Base-by-base conservation (phyloP, 1,284 basidiomycete species). In the Puccinia horiana region DNA sequence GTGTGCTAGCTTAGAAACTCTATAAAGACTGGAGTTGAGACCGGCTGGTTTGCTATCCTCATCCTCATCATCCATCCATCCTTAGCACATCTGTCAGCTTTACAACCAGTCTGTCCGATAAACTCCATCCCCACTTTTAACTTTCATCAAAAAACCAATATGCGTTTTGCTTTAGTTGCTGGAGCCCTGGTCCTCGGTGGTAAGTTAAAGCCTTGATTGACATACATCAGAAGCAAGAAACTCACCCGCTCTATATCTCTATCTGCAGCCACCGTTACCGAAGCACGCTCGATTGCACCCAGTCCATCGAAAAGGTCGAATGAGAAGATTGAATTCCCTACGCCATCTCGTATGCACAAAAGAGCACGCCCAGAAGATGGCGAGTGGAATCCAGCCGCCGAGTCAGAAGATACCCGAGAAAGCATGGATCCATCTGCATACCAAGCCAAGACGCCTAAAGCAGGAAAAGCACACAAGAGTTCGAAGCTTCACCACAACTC, bases 151-250 rank as follows among this genome's bases (percentile, higher is more conserved):
- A 47, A n/a, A n/a, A n/a, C n/a, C n/a, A n/a, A n/a, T n/a, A 69
- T 69, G 65, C 65, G 65, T 44, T 69, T 69, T 20, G 65, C 65
- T 37, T 47, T 69, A 69, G 65, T 69, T 69, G 65, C 65, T n/a
- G 65, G 65, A 69, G 65, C 65, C 37, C n/a, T 69, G 8, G 65
- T 47, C 23, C 65, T 69, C 29, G 42, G 65, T 44, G 65, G 65
- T 69, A n/a, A 69, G 65, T 69, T 69, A 3, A n/a, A n/a, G 42
- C 35, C 35, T 23, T 16, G 26, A 5, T 26, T 47, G n/a, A 5
- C n/a, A 0, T 9, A 29, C 5, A 42, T 26, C 6, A 11, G 3
- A n/a, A 4, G 1, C 23, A 12, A 42, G n/a, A 47, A 69, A 23
- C 65, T 69, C 5, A 69, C 42, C 47, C 5, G 32, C 14, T 20